These are phyloP conservation scores for Trametes hirsuta DNA, from an alignment of 1,284 basidiomycete species.

Conservation along the genomic window DNA sequence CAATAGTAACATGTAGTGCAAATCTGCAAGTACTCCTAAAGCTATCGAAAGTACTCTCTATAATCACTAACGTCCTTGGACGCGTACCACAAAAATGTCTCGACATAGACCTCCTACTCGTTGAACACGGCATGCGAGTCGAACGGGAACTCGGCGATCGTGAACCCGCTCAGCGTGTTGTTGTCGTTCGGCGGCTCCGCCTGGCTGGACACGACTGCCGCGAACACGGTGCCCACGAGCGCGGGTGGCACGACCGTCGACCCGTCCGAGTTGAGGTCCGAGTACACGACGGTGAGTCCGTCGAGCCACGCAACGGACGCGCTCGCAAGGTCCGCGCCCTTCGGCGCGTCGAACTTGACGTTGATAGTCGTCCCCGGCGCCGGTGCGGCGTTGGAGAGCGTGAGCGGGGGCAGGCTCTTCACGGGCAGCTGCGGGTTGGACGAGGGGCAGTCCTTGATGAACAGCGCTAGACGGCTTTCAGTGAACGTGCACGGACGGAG, in stretches of 20 bases:
- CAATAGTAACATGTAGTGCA: too few species aligned
- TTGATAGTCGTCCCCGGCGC: conserved; percentile 31
- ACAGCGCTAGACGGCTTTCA: conserved; percentile 11
- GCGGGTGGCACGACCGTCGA: conserved; percentile 14
- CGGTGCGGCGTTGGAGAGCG: conserved; percentile 26
- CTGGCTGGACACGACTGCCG: conserved; percentile 16
- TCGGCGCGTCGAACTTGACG: conserved; percentile 22
- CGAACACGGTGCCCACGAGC: conserved; percentile 15
- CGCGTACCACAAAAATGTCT: not conserved
- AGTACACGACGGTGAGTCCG: conserved; percentile 17
- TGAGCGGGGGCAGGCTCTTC: conserved; percentile 41
- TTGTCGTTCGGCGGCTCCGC: conserved; percentile 1
- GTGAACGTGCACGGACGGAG: not conserved
- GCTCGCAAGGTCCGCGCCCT: not conserved
- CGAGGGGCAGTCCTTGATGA: conserved; percentile 38
- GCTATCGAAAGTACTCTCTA: too few species aligned
- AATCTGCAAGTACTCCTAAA: too few species aligned
- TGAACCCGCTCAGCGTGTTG: conserved; percentile 12
- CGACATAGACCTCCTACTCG: not conserved
- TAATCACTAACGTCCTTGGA: not conserved
- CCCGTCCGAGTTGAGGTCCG: conserved; percentile 8
- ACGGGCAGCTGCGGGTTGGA: conserved; percentile 44
- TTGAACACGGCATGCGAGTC: not conserved
- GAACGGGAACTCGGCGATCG: conserved; percentile 16
- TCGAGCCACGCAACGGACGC: conserved; percentile 22